phyloP scores from a whole-genome alignment of 2,329 filamentous ascomycete species.

The Neurospora sp. region DNA sequence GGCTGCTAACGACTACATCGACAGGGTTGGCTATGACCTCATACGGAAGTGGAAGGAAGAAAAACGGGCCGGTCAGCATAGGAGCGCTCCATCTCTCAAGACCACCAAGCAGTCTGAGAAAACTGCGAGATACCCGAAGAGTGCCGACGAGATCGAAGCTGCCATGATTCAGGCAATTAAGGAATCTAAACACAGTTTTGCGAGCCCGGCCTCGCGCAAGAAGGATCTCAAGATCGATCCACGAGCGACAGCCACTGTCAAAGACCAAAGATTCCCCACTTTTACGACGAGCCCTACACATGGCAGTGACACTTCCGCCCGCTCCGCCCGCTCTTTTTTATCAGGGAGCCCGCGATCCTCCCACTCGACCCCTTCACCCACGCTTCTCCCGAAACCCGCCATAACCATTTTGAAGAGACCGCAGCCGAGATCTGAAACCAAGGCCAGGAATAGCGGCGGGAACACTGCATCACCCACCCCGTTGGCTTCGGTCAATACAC shows the following conservation, averaged over 20 bases:
- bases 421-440: background rate
- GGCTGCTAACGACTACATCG: conserved; percentile 3
- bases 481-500: background rate
- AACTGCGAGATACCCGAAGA: background rate
- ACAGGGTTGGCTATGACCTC: background rate
- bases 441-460: background rate
- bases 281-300: background rate
- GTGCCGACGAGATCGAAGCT: background rate
- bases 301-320: background rate
- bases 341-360: background rate
- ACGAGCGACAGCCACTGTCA: background rate
- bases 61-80: background rate
- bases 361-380: background rate
- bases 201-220: background rate
- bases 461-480: background rate
- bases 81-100: background rate
- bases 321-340: background rate
- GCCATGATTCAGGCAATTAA: background rate
- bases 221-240: background rate
- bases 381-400: background rate
- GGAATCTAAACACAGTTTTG: background rate
- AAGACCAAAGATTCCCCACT: background rate
- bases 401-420: background rate
- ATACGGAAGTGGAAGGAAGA: conserved; percentile 5
- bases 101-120: background rate